phyloP scores from a whole-genome alignment of 1,284 basidiomycete species.

The Moesziomyces globuligerus region DNA sequence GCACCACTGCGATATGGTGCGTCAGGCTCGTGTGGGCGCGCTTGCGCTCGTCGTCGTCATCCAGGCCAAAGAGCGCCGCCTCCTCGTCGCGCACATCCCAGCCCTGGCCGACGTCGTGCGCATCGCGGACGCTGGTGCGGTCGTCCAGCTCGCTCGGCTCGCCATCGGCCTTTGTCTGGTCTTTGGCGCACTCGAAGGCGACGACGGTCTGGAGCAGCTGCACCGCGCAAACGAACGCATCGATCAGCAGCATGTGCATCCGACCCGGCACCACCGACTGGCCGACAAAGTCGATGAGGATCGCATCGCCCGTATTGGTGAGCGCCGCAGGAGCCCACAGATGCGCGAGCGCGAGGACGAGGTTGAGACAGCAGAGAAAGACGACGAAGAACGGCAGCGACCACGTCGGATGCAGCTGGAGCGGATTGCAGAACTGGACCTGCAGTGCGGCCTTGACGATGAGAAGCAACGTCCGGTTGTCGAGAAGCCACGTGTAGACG shows the following conservation, averaged over 20 bases:
- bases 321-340: slow-evolving; percentile 12
- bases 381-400: slow-evolving; percentile 37
- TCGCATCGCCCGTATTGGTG: slow-evolving; percentile 15
- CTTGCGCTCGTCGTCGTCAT: slow-evolving; percentile 19
- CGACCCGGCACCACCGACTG: slow-evolving; percentile 33
- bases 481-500: slow-evolving; percentile 55
- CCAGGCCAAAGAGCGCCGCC: slow-evolving; percentile 23
- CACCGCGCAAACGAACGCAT: slow-evolving; percentile 27
- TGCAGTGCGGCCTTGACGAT: slow-evolving; percentile 43
- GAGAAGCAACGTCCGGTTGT: slow-evolving; percentile 43
- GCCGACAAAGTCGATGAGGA: slow-evolving; percentile 59
- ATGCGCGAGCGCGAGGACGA: slow-evolving; percentile 31
- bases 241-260: slow-evolving; percentile 42
- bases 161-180: slow-evolving; percentile 30
- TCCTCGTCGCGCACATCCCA: slow-evolving; percentile 47
- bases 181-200: slow-evolving; percentile 41
- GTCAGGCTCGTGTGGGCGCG: slow-evolving; percentile 21
- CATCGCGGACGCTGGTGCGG: slow-evolving; percentile 7
- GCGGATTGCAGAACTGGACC: slow-evolving; percentile 45
- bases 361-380: slow-evolving; percentile 41
- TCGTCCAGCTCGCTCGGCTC: slow-evolving; percentile 36
- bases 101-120: slow-evolving; percentile 25
- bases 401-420: slow-evolving; percentile 42
- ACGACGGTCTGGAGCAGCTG: slow-evolving; percentile 41
- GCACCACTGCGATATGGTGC: slow-evolving; percentile 39